Percentiles rank a stretch among this genome's conserved stretches.
Evolutionary conservation across 1,139 yeast species (phyloP).

Genomic region (Yamadazyma spencermartinsiae): DNA sequence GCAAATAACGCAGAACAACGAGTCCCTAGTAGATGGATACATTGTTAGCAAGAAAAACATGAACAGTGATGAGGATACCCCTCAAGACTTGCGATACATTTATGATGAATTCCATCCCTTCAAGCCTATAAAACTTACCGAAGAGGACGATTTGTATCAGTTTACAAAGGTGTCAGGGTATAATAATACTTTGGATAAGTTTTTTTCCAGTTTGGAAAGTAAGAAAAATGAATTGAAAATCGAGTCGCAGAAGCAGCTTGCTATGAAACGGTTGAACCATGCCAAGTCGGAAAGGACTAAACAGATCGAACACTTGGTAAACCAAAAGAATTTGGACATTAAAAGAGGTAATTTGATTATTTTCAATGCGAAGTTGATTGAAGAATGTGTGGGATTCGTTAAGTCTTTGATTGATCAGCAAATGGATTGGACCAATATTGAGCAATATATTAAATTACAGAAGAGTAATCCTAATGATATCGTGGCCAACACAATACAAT

Average conservation of each 20-base stretch:
- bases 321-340: conserved; percentile 64
- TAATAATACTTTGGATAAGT: conserved; percentile 77
- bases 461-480: conserved; percentile 58
- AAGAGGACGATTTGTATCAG: conserved; percentile 26
- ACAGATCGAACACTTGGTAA: conserved; percentile 66
- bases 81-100: conserved; percentile 46
- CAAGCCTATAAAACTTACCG: conserved; percentile 50
- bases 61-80: conserved; percentile 34
- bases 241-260: conserved; percentile 75
- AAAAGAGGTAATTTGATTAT: conserved; percentile 75
- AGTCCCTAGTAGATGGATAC: conserved; percentile 46
- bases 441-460: conserved; percentile 69
- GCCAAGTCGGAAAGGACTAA: conserved; percentile 74
- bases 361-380: conserved; percentile 67
- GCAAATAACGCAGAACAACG: conserved; percentile 19
- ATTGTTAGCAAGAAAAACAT: conserved; percentile 66
- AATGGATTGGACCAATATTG: conserved; percentile 95
- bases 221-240: conserved; percentile 56
- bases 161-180: conserved; percentile 56
- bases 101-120: conserved; percentile 90
- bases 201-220: conserved; percentile 83
- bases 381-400: conserved; percentile 68
- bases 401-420: conserved; percentile 72
- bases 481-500: conserved; percentile 60
- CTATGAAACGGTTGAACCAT: conserved; percentile 68